These are phyloP conservation scores for Candida incommunis DNA, from an alignment of 805 yeast genomes.

Conservation along the genomic window DNA sequence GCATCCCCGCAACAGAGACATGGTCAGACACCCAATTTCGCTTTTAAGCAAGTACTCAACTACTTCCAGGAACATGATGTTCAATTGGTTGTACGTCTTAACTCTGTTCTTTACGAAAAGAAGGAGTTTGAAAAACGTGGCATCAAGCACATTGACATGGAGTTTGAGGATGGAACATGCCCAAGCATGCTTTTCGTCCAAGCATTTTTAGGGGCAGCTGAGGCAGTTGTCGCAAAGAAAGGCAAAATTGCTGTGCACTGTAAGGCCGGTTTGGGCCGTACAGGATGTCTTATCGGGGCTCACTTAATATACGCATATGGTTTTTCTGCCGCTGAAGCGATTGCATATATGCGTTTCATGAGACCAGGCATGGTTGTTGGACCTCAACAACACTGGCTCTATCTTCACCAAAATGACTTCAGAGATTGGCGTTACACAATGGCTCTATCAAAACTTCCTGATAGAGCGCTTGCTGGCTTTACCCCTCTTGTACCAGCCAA, in stretches of 20 bases:
- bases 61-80: constrained; percentile 65
- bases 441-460: constrained; percentile 59
- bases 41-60: constrained; percentile 62
- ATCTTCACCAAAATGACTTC: constrained; percentile 88
- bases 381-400: constrained; percentile 98
- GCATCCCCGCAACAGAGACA: constrained; percentile 67
- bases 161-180: constrained; percentile 96
- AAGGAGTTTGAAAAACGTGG: constrained; percentile 69
- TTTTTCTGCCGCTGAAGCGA: constrained; percentile 93
- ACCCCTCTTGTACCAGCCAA: constrained; percentile 21
- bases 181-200: constrained; percentile 90
- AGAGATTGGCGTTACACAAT: constrained; percentile 92
- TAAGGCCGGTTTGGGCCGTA: constrained; percentile 95
- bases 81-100: constrained; percentile 78
- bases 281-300: constrained; percentile 96
- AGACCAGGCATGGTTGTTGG: constrained; percentile 99
- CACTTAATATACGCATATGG: constrained; percentile 93
- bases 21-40: constrained; percentile 12
- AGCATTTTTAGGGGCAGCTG: constrained; percentile 89
- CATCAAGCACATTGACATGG: constrained; percentile 86
- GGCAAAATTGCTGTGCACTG: constrained; percentile 98
- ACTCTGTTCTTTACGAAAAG: constrained; percentile 81
- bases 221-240: constrained; percentile 67
- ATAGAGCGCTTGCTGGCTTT: constrained; percentile 23
- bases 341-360: constrained; percentile 89